Conservation (phyloP, 768 basidiomycete genomes). For the Agaricus subrufescens region DNA sequence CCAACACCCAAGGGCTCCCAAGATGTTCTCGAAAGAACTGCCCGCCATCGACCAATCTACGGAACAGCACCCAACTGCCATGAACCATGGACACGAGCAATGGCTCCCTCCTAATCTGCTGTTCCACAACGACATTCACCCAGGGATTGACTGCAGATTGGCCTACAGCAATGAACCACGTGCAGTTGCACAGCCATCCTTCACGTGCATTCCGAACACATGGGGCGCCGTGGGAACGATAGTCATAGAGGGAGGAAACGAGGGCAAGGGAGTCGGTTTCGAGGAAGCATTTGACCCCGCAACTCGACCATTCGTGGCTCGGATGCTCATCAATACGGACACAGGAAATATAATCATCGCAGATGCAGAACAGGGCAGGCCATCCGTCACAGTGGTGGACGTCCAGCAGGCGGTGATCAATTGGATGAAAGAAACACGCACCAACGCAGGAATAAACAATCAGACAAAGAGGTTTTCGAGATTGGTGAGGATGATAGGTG, state of each 20-base stretch:
- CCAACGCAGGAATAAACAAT: background rate
- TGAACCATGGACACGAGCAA: background rate
- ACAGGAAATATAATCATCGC: background rate
- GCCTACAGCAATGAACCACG: background rate
- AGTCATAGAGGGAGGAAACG: background rate
- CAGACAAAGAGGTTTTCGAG: background rate
- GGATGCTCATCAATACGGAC: background rate
- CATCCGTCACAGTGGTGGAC: background rate
- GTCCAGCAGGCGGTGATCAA: background rate
- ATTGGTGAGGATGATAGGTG: background rate
- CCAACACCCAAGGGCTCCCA: background rate
- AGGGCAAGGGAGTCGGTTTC: background rate
- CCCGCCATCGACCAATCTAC: background rate
- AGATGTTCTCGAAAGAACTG: background rate
- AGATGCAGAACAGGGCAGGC: background rate
- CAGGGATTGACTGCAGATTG: background rate
- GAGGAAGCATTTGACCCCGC: conserved; percentile 1
- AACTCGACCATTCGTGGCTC: background rate
- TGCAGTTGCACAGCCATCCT: background rate
- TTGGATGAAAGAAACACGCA: background rate
- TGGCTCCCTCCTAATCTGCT: background rate
- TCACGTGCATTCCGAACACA: conserved; percentile 2
- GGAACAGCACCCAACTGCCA: background rate
- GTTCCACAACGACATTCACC: background rate
- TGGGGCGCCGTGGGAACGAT: background rate